Percentiles rank a stretch among this genome's conserved stretches.
Conservation (phyloP, 768 basidiomycete genomes). For the Dacryopinax primogenitus region DNA sequence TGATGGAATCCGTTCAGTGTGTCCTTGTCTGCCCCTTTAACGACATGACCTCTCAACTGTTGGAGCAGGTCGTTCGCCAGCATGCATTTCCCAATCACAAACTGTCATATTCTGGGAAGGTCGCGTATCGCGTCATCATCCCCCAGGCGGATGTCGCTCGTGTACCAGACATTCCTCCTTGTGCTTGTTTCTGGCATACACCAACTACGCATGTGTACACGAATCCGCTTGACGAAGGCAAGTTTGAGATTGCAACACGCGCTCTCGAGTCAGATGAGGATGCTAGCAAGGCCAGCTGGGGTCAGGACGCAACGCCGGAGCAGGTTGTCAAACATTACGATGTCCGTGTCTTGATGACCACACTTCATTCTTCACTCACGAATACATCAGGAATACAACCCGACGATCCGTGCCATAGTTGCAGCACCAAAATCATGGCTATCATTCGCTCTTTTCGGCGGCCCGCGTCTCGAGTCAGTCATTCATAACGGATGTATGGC, state of each 20-base stretch:
- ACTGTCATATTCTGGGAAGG: background rate
- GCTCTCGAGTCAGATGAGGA: background rate
- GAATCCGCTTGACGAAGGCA: background rate
- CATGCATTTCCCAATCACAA: background rate
- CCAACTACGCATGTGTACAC: background rate
- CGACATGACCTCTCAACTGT: background rate
- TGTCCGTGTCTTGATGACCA: background rate
- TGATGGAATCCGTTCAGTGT: background rate
- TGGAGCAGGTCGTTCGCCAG: background rate
- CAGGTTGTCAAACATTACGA: background rate
- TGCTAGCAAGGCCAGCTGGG: background rate
- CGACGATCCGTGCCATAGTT: background rate
- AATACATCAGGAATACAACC: background rate
- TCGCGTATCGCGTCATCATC: background rate
- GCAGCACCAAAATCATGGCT: slow-evolving; percentile 3
- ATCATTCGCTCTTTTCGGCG: slow-evolving; percentile 3
- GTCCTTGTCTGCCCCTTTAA: background rate
- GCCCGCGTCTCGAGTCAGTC: background rate
- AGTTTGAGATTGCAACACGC: slow-evolving; percentile 1
- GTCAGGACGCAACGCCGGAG: background rate
- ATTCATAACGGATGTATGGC: background rate
- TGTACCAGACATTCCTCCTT: slow-evolving; percentile 1
- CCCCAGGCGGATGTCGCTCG: background rate
- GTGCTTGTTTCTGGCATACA: background rate
- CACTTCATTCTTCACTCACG: background rate